phyloP scores from a whole-genome alignment of 495 filamentous ascomycete genomes.

The Entonaema liquescens region DNA sequence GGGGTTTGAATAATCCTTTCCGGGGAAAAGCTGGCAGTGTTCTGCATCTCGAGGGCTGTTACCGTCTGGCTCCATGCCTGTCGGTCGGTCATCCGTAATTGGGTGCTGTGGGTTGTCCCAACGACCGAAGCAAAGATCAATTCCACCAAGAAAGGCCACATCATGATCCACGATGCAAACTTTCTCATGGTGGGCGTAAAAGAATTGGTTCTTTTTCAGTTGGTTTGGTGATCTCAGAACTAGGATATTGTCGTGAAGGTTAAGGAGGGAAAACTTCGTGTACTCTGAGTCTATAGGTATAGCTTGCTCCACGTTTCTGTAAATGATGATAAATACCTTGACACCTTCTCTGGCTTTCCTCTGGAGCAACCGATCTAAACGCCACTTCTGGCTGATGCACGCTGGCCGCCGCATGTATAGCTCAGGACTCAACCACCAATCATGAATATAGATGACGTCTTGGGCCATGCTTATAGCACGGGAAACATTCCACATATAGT shows the following conservation, averaged over 20 bases:
- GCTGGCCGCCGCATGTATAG: conserved; percentile 94
- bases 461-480: conserved; percentile 96
- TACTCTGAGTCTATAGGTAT: conserved; percentile 99
- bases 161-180: conserved; percentile 95
- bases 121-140: conserved; percentile 96
- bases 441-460: conserved; percentile 99
- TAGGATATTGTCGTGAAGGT: conserved; percentile 94
- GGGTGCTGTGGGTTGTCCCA: conserved; percentile 97
- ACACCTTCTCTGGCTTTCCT: conserved; percentile 93
- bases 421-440: conserved; percentile 98
- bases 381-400: conserved; percentile 98
- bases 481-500: conserved; percentile 99
- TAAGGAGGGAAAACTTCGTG: conserved; percentile 96
- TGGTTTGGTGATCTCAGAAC: conserved; percentile 97
- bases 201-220: conserved; percentile 99
- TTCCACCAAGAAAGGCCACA: conserved; percentile 93
- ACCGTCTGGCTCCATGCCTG: conserved; percentile 83
- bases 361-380: conserved; percentile 92
- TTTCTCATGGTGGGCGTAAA: conserved; percentile 99
- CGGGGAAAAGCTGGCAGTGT: conserved; percentile 95
- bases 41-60: conserved; percentile 86
- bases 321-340: conserved; percentile 98
- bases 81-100: conserved; percentile 91
- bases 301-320: conserved; percentile 96
- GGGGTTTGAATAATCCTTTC: conserved; percentile 98